A percentile compares a stretch with the other conserved stretches of the same genome.
Conservation (phyloP, 2,329 filamentous ascomycete species). For the Trichoderma asperellum region DNA sequence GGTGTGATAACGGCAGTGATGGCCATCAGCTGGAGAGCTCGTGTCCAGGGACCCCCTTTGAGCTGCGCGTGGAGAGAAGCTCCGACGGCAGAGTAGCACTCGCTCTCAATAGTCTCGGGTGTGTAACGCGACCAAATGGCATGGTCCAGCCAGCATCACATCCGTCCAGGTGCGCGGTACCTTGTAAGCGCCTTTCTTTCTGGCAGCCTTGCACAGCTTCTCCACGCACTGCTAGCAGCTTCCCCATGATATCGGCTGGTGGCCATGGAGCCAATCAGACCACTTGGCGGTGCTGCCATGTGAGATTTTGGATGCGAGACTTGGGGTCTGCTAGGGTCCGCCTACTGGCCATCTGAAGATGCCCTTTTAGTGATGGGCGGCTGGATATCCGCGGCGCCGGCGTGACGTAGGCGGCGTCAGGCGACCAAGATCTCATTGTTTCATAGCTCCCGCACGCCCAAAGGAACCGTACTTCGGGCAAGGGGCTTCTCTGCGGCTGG, state of each 20-base stretch:
- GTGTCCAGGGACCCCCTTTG: background rate
- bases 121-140: slow-evolving; percentile 14
- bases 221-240: slow-evolving; percentile 14
- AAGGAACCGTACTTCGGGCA: background rate
- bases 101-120: slow-evolving; percentile 18
- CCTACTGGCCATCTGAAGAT: slow-evolving; percentile 15
- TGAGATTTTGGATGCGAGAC: slow-evolving; percentile 27
- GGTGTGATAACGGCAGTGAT: background rate
- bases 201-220: slow-evolving; percentile 23
- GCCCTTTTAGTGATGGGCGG: slow-evolving; percentile 14
- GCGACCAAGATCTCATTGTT: slow-evolving; percentile 20
- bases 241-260: slow-evolving; percentile 3
- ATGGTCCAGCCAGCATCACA: slow-evolving; percentile 10
- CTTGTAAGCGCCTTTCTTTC: slow-evolving; percentile 16
- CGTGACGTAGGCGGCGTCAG: slow-evolving; percentile 27
- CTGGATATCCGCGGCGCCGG: slow-evolving; percentile 19
- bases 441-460: background rate
- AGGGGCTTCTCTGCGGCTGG: background rate
- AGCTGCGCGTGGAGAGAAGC: background rate
- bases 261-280: slow-evolving; percentile 16
- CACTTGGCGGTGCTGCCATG: slow-evolving; percentile 19
- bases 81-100: slow-evolving; percentile 20
- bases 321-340: slow-evolving; percentile 14
- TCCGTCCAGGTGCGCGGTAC: background rate
- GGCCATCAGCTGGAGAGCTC: slow-evolving; percentile 6